Percentiles rank a stretch among this genome's conserved stretches.
Evolutionary conservation across 495 filamentous ascomycete genomes (phyloP).

Genomic region (Cercophora samala): DNA sequence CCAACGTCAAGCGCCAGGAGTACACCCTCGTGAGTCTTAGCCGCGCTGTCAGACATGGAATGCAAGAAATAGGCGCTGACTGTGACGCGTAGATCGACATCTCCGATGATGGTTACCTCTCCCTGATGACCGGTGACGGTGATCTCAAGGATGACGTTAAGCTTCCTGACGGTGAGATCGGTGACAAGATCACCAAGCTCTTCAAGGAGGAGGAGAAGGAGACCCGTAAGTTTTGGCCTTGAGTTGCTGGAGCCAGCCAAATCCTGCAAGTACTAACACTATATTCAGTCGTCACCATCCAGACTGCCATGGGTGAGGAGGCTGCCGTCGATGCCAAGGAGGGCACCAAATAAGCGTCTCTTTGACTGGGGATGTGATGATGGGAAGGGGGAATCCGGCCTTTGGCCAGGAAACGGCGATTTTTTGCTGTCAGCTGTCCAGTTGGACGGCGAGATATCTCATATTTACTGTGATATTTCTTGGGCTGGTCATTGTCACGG

Average conservation of each 20-base stretch:
- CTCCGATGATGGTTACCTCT: constrained; percentile 85
- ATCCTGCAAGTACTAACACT: constrained; percentile 25
- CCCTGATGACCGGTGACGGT: constrained; percentile 79
- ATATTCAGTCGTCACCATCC: constrained; percentile 74
- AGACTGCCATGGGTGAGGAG: constrained; percentile 95
- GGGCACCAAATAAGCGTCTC: constrained; percentile 50
- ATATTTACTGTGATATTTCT: constrained; percentile 33
- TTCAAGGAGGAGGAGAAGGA: constrained; percentile 62
- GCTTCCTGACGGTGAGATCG: constrained; percentile 83
- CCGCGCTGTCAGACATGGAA: neutral
- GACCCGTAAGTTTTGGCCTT: constrained; percentile 69
- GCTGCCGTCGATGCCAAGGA: constrained; percentile 91
- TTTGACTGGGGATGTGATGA: neutral
- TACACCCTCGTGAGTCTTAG: constrained; percentile 81
- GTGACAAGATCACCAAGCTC: constrained; percentile 73
- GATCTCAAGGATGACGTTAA: constrained; percentile 91
- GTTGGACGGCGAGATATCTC: constrained; percentile 24
- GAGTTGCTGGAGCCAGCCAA: neutral
- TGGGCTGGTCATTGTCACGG: constrained; percentile 15
- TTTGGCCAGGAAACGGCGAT: constrained; percentile 14
- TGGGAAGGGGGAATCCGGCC: constrained; percentile 10
- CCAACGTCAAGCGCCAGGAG: constrained; percentile 82
- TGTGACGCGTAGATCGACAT: constrained; percentile 65
- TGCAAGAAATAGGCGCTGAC: constrained; percentile 7
- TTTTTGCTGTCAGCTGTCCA: constrained; percentile 26